phyloP scores from a whole-genome alignment of 768 basidiomycete species.

The Sistotremastrum niveocremeum region DNA sequence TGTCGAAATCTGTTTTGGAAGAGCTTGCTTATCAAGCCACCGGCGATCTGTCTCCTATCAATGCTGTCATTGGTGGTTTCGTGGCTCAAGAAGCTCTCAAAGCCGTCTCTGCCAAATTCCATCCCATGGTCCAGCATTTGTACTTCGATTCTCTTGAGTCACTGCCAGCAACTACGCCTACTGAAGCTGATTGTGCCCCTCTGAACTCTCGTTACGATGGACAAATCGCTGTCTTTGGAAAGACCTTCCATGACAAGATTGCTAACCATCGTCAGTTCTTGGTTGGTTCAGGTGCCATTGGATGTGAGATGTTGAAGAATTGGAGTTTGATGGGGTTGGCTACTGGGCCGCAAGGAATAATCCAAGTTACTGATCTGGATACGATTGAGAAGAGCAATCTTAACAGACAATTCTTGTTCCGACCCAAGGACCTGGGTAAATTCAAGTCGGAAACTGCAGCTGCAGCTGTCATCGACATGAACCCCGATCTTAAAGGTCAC shows the following conservation, averaged over 20 bases:
- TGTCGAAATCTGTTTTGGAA: slow-evolving; percentile 63
- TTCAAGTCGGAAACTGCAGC: slow-evolving; percentile 96
- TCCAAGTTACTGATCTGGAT: slow-evolving; percentile 94
- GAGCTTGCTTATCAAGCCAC: slow-evolving; percentile 86
- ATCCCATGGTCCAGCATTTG: slow-evolving; percentile 86
- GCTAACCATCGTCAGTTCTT: slow-evolving; percentile 86
- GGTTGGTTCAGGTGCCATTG: slow-evolving; percentile 97
- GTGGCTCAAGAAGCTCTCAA: slow-evolving; percentile 97
- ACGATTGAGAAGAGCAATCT: slow-evolving; percentile 99
- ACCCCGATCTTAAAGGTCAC: slow-evolving; percentile 76
- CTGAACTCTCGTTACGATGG: slow-evolving; percentile 77
- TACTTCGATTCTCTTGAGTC: slow-evolving; percentile 98
- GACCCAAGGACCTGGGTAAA: slow-evolving; percentile 88
- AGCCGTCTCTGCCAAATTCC: slow-evolving; percentile 95
- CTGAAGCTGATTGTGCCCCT: slow-evolving; percentile 76
- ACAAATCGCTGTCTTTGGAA: slow-evolving; percentile 94
- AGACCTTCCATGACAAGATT: slow-evolving; percentile 83
- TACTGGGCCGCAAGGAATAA: slow-evolving; percentile 59
- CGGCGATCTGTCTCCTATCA: slow-evolving; percentile 80
- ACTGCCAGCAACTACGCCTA: slow-evolving; percentile 58
- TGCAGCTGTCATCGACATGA: slow-evolving; percentile 88
- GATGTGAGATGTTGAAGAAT: slow-evolving; percentile 99
- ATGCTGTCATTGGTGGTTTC: slow-evolving; percentile 92
- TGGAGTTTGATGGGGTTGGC: slow-evolving; percentile 99
- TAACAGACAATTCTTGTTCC: slow-evolving; percentile 96